phyloP scores from a whole-genome alignment of 164 flowering plant genomes.

The Chloranthus sessilifolius region DNA sequence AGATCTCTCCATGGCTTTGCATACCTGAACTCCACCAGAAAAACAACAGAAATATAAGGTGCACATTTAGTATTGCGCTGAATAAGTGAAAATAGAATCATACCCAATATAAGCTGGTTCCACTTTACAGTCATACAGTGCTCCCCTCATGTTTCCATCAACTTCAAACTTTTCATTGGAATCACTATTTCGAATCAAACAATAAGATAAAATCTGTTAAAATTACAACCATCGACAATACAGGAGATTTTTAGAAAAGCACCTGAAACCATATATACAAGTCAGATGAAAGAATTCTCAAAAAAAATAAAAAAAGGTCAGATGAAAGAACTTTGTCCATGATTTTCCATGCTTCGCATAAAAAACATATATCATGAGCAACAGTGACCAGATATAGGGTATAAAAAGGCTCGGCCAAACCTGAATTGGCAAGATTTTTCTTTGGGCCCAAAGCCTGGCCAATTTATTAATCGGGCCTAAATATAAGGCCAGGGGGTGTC shows the following conservation, averaged over 20 bases:
- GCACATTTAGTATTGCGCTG: background rate
- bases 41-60: background rate
- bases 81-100: conserved; percentile 10
- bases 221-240: background rate
- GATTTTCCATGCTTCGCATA: too few species aligned
- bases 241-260: background rate
- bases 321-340: background rate
- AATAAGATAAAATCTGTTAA: conserved; percentile 2
- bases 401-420: too few species aligned
- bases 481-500: too few species aligned
- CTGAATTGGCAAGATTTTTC: too few species aligned
- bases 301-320: background rate
- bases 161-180: conserved; percentile 17
- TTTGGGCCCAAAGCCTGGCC: too few species aligned
- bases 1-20: conserved; percentile 73
- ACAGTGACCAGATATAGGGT: too few species aligned
- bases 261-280: background rate
- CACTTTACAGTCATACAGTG: conserved; percentile 53
- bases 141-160: conserved; percentile 19
- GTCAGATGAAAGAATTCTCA: background rate
- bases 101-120: conserved; percentile 83
- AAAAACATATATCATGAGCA: too few species aligned
- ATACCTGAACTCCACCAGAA: conserved; percentile 35
- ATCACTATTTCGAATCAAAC: conserved; percentile 20
- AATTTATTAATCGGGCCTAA: too few species aligned